Evolutionary conservation across 2,329 filamentous ascomycete species (phyloP).

Genomic region (Exutisphaerella laricina): DNA sequence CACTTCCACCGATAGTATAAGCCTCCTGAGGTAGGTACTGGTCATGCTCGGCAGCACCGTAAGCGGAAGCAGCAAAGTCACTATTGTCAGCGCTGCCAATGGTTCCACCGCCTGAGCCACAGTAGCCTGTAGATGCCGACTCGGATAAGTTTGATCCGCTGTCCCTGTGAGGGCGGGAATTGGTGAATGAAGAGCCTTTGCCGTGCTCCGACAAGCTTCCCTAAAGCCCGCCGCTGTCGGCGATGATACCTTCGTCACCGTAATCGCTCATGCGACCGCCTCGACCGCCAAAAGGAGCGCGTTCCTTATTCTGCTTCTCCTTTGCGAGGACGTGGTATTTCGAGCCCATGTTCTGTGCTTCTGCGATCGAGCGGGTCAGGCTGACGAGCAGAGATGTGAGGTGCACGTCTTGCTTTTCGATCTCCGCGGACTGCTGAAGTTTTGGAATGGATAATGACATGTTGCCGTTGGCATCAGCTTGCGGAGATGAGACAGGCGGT

Average conservation of each 20-base stretch:
- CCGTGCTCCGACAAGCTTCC: background rate
- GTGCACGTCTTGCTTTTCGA: conserved; percentile 78
- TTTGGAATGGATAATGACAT: conserved; percentile 45
- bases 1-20: too few relatives aligned
- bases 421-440: conserved; percentile 46
- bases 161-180: too few relatives aligned
- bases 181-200: background rate
- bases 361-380: conserved; percentile 66
- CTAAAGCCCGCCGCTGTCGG: conserved; percentile 19
- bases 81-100: too few relatives aligned
- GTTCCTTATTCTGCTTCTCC: conserved; percentile 35
- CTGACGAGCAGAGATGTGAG: conserved; percentile 70
- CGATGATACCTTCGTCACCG: conserved; percentile 18
- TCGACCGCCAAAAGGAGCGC: conserved; percentile 12
- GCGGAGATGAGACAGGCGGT: conserved; percentile 54
- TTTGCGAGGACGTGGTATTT: conserved; percentile 55
- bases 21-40: too few relatives aligned
- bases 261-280: conserved; percentile 12
- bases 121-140: too few relatives aligned
- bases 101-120: too few relatives aligned
- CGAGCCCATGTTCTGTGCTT: conserved; percentile 66
- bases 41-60: too few relatives aligned
- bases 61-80: too few relatives aligned
- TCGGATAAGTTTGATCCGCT: too few relatives aligned
- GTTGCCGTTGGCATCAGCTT: conserved; percentile 43